Evolutionary conservation across 106 monocot genomes (phyloP).

Genomic region (Dioscorea zingiberensis): DNA sequence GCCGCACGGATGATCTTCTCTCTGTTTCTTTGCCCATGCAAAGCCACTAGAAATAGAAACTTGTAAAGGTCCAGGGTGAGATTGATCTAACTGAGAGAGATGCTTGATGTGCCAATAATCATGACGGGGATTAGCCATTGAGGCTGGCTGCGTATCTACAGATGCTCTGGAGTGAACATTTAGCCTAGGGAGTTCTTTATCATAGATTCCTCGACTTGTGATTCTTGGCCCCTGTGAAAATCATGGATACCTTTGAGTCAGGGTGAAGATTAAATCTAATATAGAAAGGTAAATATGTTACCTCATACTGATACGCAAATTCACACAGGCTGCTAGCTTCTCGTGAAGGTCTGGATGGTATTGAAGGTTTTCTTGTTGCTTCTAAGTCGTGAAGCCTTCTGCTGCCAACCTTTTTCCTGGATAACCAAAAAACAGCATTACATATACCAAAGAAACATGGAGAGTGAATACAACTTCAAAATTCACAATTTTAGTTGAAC

Average conservation of each 20-base stretch:
- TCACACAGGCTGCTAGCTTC: constrained; percentile 12
- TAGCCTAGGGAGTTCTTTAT: constrained; percentile 10
- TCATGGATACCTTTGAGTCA: not conserved
- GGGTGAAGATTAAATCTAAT: not conserved
- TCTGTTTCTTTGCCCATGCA: constrained; percentile 28
- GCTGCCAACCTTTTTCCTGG: constrained; percentile 25
- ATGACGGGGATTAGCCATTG: constrained; percentile 16
- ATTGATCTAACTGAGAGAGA: not conserved
- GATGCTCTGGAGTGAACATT: constrained; percentile 23
- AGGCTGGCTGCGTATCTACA: constrained; percentile 28
- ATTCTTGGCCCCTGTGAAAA: constrained; percentile 25
- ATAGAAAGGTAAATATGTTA: not conserved
- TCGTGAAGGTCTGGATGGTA: constrained; percentile 8
- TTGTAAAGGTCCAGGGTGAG: constrained; percentile 23
- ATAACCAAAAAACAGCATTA: not conserved
- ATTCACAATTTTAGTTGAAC: too few relatives aligned
- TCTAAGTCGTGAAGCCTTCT: constrained; percentile 1
- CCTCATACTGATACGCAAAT: constrained; percentile 18
- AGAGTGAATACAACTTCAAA: too few relatives aligned
- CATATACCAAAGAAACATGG: too few relatives aligned
- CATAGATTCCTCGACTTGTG: constrained; percentile 1
- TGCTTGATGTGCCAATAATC: constrained; percentile 13
- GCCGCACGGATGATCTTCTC: constrained; percentile 15
- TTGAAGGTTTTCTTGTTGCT: constrained; percentile 23
- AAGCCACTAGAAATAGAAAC: constrained; percentile 27